Evolutionary conservation across 1,284 basidiomycete genomes (phyloP), one percentile per base, ranked within the genome.

Genomic region (Leccinum subrobustum): DNA sequence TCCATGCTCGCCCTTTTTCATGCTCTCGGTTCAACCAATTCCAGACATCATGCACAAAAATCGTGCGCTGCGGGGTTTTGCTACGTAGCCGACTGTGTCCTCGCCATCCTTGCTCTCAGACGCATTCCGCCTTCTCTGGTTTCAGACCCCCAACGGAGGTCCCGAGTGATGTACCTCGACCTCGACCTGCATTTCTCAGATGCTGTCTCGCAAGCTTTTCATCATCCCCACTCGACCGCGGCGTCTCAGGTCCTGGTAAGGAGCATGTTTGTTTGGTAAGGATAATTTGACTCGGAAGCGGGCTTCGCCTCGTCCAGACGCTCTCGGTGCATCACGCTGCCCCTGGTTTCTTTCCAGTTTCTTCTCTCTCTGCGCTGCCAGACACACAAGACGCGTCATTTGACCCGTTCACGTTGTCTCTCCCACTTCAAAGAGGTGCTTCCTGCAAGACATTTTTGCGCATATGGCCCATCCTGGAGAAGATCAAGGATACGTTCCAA

Each of bases 141-240:
- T 52, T 63, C 54, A 27, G 56, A 12, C 16, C 53, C 56, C 25
- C 44, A 61, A n/a, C 64, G 75, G 52, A 84, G 86, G 67, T 80
- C 89, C 1, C 83, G 90, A 2, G 81, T 95, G 23, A 85, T 96
- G 83, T 97, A 97, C 75, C 81, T 98, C 54, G 95, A 98, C 72
- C 77, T 98, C 14, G 95, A 98, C 73, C 78, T 98, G 2, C 96
- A 98, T 73, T 95, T 92, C 70, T 91, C 91, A 4, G 95, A 98
- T 69, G 95, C 88, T 0, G 93, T 96, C 35, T 89, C 89, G 0
- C 83, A 87, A 25, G 91, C 92, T 0, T 96, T 96, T 71, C 76
- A 79, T 63, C 68, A 77, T 63, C 75, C 79, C 0, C 67, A 65
- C 27, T 70, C 68, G 11, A 67, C 67, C 20, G 63, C 72, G 1